phyloP scores from a whole-genome alignment of 2,329 filamentous ascomycete genomes.

The Phymatotrichopsis omnivora region DNA sequence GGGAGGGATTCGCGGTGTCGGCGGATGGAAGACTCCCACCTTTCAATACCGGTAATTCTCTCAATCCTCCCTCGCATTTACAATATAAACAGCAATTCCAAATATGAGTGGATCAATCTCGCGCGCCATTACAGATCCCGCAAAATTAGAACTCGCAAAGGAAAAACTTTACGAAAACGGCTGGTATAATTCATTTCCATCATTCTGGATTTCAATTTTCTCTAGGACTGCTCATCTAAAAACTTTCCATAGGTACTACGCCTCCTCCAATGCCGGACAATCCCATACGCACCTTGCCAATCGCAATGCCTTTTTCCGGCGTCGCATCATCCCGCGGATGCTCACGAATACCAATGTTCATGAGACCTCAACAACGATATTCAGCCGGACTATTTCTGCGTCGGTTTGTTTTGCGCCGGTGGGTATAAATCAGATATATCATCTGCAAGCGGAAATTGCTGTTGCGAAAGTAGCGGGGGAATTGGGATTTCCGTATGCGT shows the following conservation, averaged over 20 bases:
- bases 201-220: no score
- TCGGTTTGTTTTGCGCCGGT: slow-evolving; percentile 56
- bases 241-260: slow-evolving; percentile 39
- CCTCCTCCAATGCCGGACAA: slow-evolving; percentile 48
- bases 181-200: no score
- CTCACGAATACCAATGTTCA: slow-evolving; percentile 51
- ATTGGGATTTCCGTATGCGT: background rate
- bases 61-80: no score
- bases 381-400: background rate
- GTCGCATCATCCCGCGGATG: slow-evolving; percentile 52
- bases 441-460: slow-evolving; percentile 47
- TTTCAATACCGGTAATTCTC: slow-evolving; percentile 5
- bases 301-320: slow-evolving; percentile 53
- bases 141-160: slow-evolving; percentile 47
- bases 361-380: slow-evolving; percentile 38
- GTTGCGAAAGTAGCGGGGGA: slow-evolving; percentile 49
- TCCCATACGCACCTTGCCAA: slow-evolving; percentile 47
- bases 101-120: no score
- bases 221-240: background rate
- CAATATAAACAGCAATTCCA: no score
- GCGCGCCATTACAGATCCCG: slow-evolving; percentile 40
- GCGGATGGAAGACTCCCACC: background rate
- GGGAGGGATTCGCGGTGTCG: background rate
- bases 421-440: slow-evolving; percentile 57
- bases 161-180: slow-evolving; percentile 48